phyloP scores from a whole-genome alignment of 2,329 filamentous ascomycete species.

The Aspergillus neoniger region DNA sequence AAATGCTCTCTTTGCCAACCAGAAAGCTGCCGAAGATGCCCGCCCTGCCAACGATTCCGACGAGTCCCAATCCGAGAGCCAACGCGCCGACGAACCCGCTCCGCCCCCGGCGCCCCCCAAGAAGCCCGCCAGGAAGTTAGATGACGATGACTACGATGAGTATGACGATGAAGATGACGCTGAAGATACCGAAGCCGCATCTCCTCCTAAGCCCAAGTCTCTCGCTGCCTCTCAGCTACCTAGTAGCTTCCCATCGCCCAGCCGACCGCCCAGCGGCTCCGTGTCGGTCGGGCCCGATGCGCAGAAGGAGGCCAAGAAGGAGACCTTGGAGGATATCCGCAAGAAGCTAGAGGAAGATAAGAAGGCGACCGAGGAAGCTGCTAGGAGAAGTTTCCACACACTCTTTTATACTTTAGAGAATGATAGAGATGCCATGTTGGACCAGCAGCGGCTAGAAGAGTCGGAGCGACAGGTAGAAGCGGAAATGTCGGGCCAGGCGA shows the following conservation, averaged over 20 bases:
- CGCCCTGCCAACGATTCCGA: conserved; percentile 53
- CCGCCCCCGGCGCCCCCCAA: conserved; percentile 45
- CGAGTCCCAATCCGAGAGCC: conserved; percentile 27
- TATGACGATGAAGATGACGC: conserved; percentile 64
- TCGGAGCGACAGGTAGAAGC: conserved; percentile 94
- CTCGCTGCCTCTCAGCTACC: conserved; percentile 56
- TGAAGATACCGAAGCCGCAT: conserved; percentile 52
- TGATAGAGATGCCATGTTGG: conserved; percentile 92
- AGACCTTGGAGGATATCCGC: conserved; percentile 81
- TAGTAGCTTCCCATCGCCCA: conserved; percentile 67
- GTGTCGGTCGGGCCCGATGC: conserved; percentile 64
- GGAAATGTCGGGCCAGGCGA: conserved; percentile 73
- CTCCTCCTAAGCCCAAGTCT: conserved; percentile 56
- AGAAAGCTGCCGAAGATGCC: conserved; percentile 32
- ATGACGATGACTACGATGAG: conserved; percentile 75
- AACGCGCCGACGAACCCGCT: conserved; percentile 54
- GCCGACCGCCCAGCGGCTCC: conserved; percentile 67
- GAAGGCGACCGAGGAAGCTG: conserved; percentile 84
- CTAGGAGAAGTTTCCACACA: conserved; percentile 86
- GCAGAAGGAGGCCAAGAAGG: conserved; percentile 57
- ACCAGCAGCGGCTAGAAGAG: conserved; percentile 95
- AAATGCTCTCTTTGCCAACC: conserved; percentile 68
- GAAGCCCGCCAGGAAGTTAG: conserved; percentile 72
- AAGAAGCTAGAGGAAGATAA: conserved; percentile 92
- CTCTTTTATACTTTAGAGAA: conserved; percentile 95